phyloP scores from a whole-genome alignment of 805 yeast species.

The Metschnikowia hibisci region DNA sequence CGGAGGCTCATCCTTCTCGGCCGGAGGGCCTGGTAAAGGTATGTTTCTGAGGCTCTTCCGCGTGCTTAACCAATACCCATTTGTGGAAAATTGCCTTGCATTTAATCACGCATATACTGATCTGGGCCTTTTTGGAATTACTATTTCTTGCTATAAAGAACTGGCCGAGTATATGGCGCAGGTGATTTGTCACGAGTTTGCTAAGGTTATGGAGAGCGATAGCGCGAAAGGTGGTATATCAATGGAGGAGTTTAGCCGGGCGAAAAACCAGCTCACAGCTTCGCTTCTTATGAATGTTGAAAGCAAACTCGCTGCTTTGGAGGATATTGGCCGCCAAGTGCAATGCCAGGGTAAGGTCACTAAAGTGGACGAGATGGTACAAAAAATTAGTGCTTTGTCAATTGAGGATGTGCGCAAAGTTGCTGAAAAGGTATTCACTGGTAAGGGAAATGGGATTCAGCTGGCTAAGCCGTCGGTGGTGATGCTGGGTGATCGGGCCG shows the following conservation, averaged over 20 bases:
- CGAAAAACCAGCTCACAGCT: constrained; percentile 87
- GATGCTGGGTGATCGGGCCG: constrained; percentile 81
- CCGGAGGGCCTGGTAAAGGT: constrained; percentile 99
- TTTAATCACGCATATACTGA: constrained; percentile 89
- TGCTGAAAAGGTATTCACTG: constrained; percentile 71
- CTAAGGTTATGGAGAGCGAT: constrained; percentile 32
- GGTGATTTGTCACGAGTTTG: constrained; percentile 51
- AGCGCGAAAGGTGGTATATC: constrained; percentile 53
- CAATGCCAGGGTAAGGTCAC: constrained; percentile 77
- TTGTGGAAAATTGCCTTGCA: constrained; percentile 81
- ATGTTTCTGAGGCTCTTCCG: constrained; percentile 93
- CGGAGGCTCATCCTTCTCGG: constrained; percentile 96
- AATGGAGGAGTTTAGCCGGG: constrained; percentile 73
- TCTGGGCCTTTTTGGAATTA: constrained; percentile 86
- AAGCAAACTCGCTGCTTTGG: constrained; percentile 87
- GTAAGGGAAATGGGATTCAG: constrained; percentile 44
- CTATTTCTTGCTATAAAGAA: constrained; percentile 78
- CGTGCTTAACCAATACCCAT: constrained; percentile 86
- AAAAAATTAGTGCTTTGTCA: constrained; percentile 64
- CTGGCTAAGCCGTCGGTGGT: constrained; percentile 77
- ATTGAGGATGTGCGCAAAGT: constrained; percentile 66
- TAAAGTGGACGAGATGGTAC: constrained; percentile 77
- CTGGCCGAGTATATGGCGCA: constrained; percentile 84
- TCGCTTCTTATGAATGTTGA: constrained; percentile 90
- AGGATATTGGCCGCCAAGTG: constrained; percentile 93